Percentiles rank a stretch among this genome's conserved stretches.
phyloP scores from a whole-genome alignment of 305 asterid species.

The Solanum chacoense region DNA sequence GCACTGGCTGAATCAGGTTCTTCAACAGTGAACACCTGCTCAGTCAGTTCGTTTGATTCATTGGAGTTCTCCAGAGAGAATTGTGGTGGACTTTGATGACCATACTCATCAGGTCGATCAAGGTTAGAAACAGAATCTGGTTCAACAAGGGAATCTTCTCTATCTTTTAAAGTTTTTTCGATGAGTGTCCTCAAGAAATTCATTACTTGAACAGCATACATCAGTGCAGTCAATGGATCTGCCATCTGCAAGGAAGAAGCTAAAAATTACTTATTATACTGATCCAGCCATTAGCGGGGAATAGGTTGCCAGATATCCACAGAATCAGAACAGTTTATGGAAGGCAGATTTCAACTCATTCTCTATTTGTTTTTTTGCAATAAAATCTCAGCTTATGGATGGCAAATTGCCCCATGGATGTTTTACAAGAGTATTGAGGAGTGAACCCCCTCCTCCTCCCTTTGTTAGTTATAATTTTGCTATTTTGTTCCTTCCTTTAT shows the following conservation, averaged over 20 bases:
- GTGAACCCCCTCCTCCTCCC: neutral
- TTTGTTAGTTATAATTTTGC: neutral
- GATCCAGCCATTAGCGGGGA: neutral
- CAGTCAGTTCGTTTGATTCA: conserved; percentile 24
- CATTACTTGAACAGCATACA: conserved; percentile 99
- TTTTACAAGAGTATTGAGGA: neutral
- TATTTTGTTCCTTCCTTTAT: neutral
- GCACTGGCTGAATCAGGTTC: conserved; percentile 38
- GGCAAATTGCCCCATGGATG: neutral
- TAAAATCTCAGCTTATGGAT: neutral
- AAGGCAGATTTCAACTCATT: neutral
- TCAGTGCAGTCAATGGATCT: conserved; percentile 89
- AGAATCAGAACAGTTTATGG: neutral
- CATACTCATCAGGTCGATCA: conserved; percentile 56
- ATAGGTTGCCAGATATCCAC: neutral
- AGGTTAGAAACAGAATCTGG: conserved; percentile 20
- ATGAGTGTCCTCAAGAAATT: conserved; percentile 88
- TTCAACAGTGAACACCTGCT: conserved; percentile 17
- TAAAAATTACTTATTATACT: neutral
- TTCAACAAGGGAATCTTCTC: conserved; percentile 45
- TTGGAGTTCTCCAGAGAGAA: conserved; percentile 7
- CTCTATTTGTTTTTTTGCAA: neutral
- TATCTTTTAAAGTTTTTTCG: conserved; percentile 62
- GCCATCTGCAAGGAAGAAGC: conserved; percentile 53
- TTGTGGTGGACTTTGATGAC: conserved; percentile 36